Evolutionary conservation across 1,139 yeast genomes (phyloP).

Genomic region (Protomyces macrosporus): DNA sequence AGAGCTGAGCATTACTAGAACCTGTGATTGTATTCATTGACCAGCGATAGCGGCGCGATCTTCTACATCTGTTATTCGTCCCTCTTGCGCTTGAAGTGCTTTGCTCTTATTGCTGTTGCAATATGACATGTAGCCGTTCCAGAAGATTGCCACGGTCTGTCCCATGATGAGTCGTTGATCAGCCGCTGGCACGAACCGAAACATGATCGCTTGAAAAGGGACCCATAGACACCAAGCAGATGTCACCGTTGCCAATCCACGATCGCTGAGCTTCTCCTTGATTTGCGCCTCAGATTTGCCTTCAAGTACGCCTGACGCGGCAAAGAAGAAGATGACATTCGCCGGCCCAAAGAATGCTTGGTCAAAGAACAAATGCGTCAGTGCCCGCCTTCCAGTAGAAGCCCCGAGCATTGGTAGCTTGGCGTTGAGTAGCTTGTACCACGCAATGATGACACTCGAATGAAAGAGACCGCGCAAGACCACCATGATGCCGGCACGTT

Average conservation of each 20-base stretch:
- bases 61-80: neutral
- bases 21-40: neutral
- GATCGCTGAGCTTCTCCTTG: slow-evolving; percentile 12
- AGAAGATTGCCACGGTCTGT: neutral
- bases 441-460: slow-evolving; percentile 17
- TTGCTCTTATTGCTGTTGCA: neutral
- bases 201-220: neutral
- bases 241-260: slow-evolving; percentile 8
- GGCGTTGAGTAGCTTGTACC: slow-evolving; percentile 14
- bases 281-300: slow-evolving; percentile 6
- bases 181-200: neutral
- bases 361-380: slow-evolving; percentile 6
- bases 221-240: slow-evolving; percentile 19
- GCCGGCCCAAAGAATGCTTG: slow-evolving; percentile 19
- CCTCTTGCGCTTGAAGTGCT: neutral
- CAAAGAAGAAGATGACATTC: slow-evolving; percentile 21
- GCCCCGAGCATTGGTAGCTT: neutral
- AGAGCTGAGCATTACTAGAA: too few relatives aligned
- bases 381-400: neutral
- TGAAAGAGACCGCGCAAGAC: slow-evolving; percentile 14
- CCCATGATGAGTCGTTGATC: neutral
- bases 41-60: neutral
- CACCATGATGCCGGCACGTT: slow-evolving; percentile 15
- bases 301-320: slow-evolving; percentile 15
- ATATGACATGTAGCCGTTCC: neutral